Base-by-base conservation (phyloP, 176 grass and related monocot genomes). In the Aegilops speltoides region DNA sequence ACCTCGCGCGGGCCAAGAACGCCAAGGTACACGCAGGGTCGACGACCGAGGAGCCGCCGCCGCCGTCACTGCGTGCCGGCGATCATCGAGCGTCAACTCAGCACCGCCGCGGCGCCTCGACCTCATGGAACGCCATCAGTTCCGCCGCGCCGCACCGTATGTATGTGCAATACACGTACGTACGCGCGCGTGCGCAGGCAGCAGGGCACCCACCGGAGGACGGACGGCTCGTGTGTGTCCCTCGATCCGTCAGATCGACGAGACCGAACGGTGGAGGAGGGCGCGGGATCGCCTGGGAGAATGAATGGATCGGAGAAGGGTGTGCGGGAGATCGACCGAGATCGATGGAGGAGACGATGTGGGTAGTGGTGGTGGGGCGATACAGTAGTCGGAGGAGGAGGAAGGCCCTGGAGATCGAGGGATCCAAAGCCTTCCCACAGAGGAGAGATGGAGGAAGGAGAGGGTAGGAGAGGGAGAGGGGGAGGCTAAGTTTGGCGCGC, bases 391-490 rank as follows among this genome's bases (percentile, higher is more conserved):
- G 20, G 10, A 31, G 86, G 71, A 82, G 90, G 79, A 89, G 90
- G 86, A 92, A 89, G 90, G 86, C 90, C 86, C 83, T 82, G 83
- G 83, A 88, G 86, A 54, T 76, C 45, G 73, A 86, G 65, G 87
- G 73, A 82, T 88, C 86, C 83, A 92, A 88, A 74, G 64, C 83
- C 87, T 92, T 79, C 87, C 79, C 86, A 38, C 79, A 63, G 75
- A 80, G 61, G 77, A 62, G 73, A 36, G 90, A 40, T 26, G 74
- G 80, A 48, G 83, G 87, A 64, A 82, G 82, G 66, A 74, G 82
- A 76, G 79, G 66, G 90, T 78, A 77, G 86, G 76, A 78, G 83
- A 80, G 72, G 73, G 73, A 28, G 64, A 57, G 79, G 46, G 80
- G 79, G 73, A 71, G 80, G 40, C 84, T 89, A 86, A 87, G 52